phyloP scores from a whole-genome alignment of 2,329 filamentous ascomycete species.

The Chaetomium strumarium region DNA sequence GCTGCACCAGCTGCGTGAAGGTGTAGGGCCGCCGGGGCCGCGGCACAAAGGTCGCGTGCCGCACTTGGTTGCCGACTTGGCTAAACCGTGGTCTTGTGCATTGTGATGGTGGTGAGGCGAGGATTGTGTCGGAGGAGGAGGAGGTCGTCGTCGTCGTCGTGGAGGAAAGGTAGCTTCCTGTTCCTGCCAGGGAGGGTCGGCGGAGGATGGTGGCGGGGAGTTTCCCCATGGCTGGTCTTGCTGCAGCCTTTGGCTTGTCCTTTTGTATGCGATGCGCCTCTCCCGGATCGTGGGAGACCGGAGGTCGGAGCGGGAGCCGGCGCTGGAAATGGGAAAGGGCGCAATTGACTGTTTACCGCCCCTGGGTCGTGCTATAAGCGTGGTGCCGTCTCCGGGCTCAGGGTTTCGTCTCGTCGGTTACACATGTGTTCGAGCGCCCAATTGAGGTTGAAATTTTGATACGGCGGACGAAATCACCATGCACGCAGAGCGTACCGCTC shows the following conservation, averaged over 20 bases:
- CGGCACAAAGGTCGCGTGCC: conserved; percentile 77
- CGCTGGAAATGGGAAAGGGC: not conserved
- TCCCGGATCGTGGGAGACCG: not conserved
- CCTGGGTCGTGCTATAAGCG: conserved; percentile 1
- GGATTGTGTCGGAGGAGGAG: conserved; percentile 4
- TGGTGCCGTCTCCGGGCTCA: conserved; percentile 2
- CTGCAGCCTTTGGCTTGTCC: conserved; percentile 25
- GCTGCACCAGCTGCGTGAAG: conserved; percentile 93
- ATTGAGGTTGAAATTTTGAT: conserved; percentile 23
- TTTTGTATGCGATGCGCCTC: too few relatives aligned
- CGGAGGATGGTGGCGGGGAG: conserved; percentile 30
- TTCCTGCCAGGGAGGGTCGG: conserved; percentile 19
- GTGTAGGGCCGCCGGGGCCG: conserved; percentile 91
- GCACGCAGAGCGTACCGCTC: conserved; percentile 13
- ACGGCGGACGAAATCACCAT: conserved; percentile 13
- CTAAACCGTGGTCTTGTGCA: conserved; percentile 14
- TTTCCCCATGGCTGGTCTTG: conserved; percentile 30
- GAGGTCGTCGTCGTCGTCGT: conserved; percentile 21
- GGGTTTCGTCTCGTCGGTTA: not conserved
- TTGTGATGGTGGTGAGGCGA: conserved; percentile 15
- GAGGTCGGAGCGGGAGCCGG: not conserved
- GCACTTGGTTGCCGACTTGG: conserved; percentile 41
- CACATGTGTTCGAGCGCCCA: not conserved
- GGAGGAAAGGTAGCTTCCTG: conserved; percentile 16
- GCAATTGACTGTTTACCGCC: conserved; percentile 3